A percentile compares a stretch with the other conserved stretches of the same genome.
Conservation (phyloP, 208 protist species). For the Leishmania tarentolae region DNA sequence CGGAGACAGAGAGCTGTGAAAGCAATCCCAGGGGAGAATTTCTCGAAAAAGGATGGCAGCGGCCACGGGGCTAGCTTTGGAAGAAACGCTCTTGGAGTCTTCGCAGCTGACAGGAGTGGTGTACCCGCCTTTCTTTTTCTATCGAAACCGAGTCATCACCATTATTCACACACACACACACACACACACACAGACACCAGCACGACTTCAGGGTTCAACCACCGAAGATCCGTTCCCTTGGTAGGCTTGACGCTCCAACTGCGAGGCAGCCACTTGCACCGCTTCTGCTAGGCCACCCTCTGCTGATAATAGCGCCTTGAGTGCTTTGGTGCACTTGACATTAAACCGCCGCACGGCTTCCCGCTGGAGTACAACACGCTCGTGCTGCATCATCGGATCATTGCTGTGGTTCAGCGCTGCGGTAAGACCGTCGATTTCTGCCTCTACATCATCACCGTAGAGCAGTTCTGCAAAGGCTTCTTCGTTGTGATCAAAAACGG, state of each 20-base stretch:
- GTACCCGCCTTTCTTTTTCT: not conserved
- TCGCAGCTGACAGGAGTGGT: not conserved
- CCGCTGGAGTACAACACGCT: conserved; percentile 33
- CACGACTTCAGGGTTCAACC: not conserved
- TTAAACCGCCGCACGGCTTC: conserved; percentile 48
- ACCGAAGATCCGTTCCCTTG: not conserved
- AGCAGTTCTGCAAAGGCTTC: conserved; percentile 81
- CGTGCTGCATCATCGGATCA: conserved; percentile 29
- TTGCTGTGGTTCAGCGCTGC: conserved; percentile 31
- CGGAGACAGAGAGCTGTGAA: not conserved
- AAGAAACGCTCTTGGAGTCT: not conserved
- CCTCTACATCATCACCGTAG: conserved; percentile 78
- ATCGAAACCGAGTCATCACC: not conserved
- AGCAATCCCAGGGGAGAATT: not conserved
- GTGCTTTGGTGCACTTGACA: conserved; percentile 37
- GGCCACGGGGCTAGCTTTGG: not conserved
- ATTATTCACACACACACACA: not conserved
- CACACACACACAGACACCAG: not conserved
- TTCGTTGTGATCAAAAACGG: conserved; percentile 78
- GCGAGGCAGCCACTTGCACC: conserved; percentile 36
- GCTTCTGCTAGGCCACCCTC: conserved; percentile 28
- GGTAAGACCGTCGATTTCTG: conserved; percentile 32
- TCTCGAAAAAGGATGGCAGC: not conserved
- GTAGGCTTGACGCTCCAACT: conserved; percentile 25
- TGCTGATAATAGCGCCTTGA: conserved; percentile 24